Evolutionary conservation across 805 yeast genomes (phyloP), one percentile per base, ranked within the genome.

Genomic region (Scheffersomyces amazonensis): DNA sequence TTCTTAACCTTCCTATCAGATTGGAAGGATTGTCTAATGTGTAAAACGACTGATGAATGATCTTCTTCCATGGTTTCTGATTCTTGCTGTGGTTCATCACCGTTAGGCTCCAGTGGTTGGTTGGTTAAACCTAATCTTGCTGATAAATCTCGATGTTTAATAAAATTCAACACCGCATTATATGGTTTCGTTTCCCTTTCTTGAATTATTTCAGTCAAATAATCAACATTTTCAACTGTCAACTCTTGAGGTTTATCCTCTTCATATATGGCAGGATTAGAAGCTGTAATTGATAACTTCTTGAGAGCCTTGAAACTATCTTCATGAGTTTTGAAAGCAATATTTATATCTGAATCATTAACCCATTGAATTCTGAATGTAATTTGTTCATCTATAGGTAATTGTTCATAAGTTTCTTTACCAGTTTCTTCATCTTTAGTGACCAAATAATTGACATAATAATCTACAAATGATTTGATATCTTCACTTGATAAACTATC

Each of bases 401-500:
- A 41, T 11, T 52, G 55, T 20, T 51, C 56, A 39, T 54, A 60
- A 20, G 32, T 44, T 16, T 40, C 49, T 21, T 43, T 39, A 3
- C 41, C 48, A 19, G 44, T 54, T 6, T 42, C 44, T 7, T 41
- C 42, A n/a, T 47, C 42, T 18, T 48, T 49, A 3, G 31, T 39
- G 7, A 37, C 50, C 20, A 36, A 45, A 36, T 60, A 61, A 43
- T 74, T 73, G 35, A 69, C 44, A 49, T 72, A 70, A 37, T 62
- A 58, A 39, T 75, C 78, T n/a, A 81, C 56, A 50, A 68, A 81
- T 11, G 69, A 54, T 56, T 78, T 78, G 46, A 83, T 74, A 39
- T 80, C 82, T 34, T 72, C 67, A 6, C 86, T 79, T 31, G 81
- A 71, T 32, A 83, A 62, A 38, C 73, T 76, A 43, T 82, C 86